These are phyloP conservation scores for Microdochium nivale DNA, from an alignment of 2,329 filamentous ascomycete species.

Conservation along the genomic window DNA sequence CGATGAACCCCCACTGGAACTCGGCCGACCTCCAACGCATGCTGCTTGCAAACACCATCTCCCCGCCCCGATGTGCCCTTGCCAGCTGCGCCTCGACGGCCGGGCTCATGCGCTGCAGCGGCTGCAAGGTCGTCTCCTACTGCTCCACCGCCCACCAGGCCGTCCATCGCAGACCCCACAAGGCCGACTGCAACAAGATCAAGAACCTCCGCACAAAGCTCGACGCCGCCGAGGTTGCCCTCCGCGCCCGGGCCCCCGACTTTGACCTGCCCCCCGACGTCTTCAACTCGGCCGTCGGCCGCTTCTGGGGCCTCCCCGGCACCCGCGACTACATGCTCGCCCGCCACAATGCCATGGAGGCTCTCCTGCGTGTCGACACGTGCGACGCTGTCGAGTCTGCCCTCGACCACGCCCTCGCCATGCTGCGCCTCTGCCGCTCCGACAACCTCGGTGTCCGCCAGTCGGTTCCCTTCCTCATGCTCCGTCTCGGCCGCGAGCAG, in stretches of 20 bases:
- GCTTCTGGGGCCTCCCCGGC: constrained; percentile 30
- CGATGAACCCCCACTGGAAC: not conserved
- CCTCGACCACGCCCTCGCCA: constrained; percentile 30
- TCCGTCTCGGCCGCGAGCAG: constrained; percentile 39
- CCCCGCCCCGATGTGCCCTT: not conserved
- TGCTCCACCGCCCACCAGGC: constrained; percentile 35
- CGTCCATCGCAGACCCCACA: constrained; percentile 26
- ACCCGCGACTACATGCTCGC: constrained; percentile 37
- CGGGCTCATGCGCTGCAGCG: constrained; percentile 26
- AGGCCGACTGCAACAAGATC: constrained; percentile 26
- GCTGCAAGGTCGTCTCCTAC: constrained; percentile 34
- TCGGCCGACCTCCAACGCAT: not conserved
- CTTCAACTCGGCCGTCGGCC: constrained; percentile 28
- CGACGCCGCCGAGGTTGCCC: constrained; percentile 23
- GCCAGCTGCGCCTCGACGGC: not conserved
- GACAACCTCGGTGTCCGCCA: constrained; percentile 36
- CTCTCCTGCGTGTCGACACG: constrained; percentile 22
- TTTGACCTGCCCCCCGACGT: constrained; percentile 16
- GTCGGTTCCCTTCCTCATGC: constrained; percentile 28
- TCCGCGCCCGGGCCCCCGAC: constrained; percentile 23
- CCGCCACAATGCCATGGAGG: constrained; percentile 20
- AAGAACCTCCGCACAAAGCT: constrained; percentile 19
- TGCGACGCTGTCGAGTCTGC: constrained; percentile 23
- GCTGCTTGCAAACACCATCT: not conserved
- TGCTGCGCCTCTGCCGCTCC: constrained; percentile 32